Evolutionary conservation across 441 rosid species (phyloP).

Genomic region (Gossypium lobatum): DNA sequence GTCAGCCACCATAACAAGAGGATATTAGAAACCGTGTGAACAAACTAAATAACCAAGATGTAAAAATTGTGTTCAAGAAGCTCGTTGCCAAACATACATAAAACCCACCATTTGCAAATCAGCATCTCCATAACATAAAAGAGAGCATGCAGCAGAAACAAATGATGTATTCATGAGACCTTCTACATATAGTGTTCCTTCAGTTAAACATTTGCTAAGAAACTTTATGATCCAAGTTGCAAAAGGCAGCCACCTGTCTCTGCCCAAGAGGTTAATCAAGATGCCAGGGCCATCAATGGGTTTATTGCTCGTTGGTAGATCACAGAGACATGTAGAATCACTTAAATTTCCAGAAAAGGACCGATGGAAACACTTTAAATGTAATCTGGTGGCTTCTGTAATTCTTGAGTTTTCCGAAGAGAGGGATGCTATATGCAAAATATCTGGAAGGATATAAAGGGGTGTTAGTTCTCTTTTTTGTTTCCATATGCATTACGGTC

Average conservation of each 20-base stretch:
- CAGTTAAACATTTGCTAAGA: slow-evolving; percentile 80
- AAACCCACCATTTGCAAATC: slow-evolving; percentile 87
- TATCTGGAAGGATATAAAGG: slow-evolving; percentile 49
- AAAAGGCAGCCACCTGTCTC: slow-evolving; percentile 73
- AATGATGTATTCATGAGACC: slow-evolving; percentile 67
- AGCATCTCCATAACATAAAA: slow-evolving; percentile 74
- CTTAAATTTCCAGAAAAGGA: slow-evolving; percentile 51
- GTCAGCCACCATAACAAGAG: slow-evolving; percentile 37
- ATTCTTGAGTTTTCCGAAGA: slow-evolving; percentile 25
- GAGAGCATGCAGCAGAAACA: slow-evolving; percentile 67
- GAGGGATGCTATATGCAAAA: slow-evolving; percentile 45
- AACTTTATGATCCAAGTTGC: slow-evolving; percentile 77
- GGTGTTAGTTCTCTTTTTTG: slow-evolving; percentile 13
- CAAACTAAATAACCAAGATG: slow-evolving; percentile 12
- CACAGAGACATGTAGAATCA: slow-evolving; percentile 57
- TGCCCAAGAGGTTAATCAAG: slow-evolving; percentile 53
- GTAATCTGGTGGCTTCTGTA: slow-evolving; percentile 31
- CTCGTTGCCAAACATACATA: background rate
- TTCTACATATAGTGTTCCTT: slow-evolving; percentile 87
- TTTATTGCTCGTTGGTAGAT: slow-evolving; percentile 61
- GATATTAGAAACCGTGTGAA: slow-evolving; percentile 20
- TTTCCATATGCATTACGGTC: background rate
- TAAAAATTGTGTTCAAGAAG: slow-evolving; percentile 19
- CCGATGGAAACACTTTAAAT: slow-evolving; percentile 56
- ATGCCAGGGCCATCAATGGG: slow-evolving; percentile 66